Conservation (phyloP, 495 filamentous ascomycete species). For the Achaetomiella virescens region DNA sequence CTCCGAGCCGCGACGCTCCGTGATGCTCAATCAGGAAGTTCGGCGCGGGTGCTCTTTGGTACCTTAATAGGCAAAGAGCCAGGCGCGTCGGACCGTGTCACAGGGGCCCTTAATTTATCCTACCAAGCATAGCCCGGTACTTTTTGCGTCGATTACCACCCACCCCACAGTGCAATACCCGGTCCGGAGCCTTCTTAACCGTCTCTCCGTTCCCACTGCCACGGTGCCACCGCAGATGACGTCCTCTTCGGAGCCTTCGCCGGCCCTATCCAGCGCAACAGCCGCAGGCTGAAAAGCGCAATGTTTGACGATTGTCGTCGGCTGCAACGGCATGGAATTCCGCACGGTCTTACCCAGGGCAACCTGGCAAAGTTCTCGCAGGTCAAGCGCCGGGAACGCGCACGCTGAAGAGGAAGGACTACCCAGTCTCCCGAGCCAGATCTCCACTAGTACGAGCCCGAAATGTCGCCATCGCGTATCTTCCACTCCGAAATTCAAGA, state of each 20-base stretch:
- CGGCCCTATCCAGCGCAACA: background rate
- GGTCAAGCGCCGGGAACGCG: too few species aligned
- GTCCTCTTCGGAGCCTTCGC: background rate
- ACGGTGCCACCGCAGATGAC: background rate
- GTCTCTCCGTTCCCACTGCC: background rate
- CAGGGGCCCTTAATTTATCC: background rate
- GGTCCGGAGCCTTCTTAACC: background rate
- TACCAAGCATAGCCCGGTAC: background rate
- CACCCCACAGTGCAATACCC: background rate
- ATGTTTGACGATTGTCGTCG: background rate
- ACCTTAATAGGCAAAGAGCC: background rate
- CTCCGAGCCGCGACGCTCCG: background rate
- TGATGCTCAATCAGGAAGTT: slow-evolving; percentile 4
- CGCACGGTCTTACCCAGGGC: too few species aligned
- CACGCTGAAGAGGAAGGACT: too few species aligned
- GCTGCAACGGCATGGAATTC: background rate
- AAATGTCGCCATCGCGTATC: too few species aligned
- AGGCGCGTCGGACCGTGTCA: background rate
- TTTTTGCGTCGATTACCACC: background rate
- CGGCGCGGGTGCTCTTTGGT: background rate
- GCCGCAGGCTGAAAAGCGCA: background rate
- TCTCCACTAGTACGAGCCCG: too few species aligned
- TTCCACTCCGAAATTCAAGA: too few species aligned
- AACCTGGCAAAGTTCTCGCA: too few species aligned
- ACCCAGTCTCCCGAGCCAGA: too few species aligned